A percentile compares a stretch with the other conserved stretches of the same genome.
phyloP scores from a whole-genome alignment of 2,329 filamentous ascomycete genomes.

The Plenodomus tracheiphilus region DNA sequence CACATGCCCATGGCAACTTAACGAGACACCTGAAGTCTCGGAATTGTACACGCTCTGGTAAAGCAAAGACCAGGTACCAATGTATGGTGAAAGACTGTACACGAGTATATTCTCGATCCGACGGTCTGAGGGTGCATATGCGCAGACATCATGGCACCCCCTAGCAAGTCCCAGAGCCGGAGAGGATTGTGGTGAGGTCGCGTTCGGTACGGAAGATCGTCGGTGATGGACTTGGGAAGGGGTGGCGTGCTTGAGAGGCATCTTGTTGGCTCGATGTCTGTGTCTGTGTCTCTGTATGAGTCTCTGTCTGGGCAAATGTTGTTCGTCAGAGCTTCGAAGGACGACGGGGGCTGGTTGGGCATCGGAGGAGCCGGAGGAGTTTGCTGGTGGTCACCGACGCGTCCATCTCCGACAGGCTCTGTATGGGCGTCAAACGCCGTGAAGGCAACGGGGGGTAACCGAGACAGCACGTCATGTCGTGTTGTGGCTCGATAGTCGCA shows the following conservation, averaged over 20 bases:
- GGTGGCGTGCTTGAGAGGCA: too few relatives aligned
- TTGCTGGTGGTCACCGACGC: not conserved
- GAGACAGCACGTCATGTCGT: too few relatives aligned
- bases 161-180: conserved; percentile 3
- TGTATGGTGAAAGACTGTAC: conserved; percentile 24
- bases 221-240: not conserved
- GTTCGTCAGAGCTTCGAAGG: not conserved
- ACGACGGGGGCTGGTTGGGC: not conserved
- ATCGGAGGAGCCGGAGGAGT: not conserved
- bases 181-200: conserved; percentile 1
- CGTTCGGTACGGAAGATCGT: not conserved
- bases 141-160: conserved; percentile 18
- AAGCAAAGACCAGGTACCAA: conserved; percentile 14
- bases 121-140: conserved; percentile 25
- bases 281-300: too few relatives aligned
- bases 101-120: conserved; percentile 30
- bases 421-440: too few relatives aligned
- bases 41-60: conserved; percentile 20
- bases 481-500: too few relatives aligned
- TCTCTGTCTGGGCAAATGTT: not conserved
- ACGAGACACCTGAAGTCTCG: conserved; percentile 32
- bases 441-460: too few relatives aligned
- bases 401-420: too few relatives aligned
- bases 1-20: conserved; percentile 33
- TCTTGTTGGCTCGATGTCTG: too few relatives aligned